Base-by-base conservation (phyloP, 2,329 filamentous ascomycete genomes). In the Sarocladium oryzae region DNA sequence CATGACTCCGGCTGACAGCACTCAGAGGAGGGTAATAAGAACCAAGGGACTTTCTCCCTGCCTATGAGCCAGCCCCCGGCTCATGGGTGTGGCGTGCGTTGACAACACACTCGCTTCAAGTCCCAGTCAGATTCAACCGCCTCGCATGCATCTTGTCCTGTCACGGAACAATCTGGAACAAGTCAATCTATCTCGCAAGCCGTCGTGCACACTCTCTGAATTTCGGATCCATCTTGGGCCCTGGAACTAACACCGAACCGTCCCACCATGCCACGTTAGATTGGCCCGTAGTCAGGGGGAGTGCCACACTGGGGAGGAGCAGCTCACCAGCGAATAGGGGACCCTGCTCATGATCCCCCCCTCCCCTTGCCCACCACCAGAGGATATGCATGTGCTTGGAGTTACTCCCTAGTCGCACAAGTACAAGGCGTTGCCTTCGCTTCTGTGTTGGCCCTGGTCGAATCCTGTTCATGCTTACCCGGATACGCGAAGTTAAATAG, bases 231-330 rank as follows among this genome's bases (percentile, higher is more conserved):
- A 30, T 48, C 43, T 33, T 15, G 24, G 43, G 43, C 26, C 43
- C 43, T 48, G 43, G 21, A 21, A 48, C 43, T 48, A 48, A 48
- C 43, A 48, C 43, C 26, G 28, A 48, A 48, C 26, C 26, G 43
- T 48, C 9, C 7, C n/a, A 26, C 23, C 43, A 48, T 20, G 43
- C 43, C 24, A 33, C 43, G 43, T 26, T 48, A 48, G 24, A 33
- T 48, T 33, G 26, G 24, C 24, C 16, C 21, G 21, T 21, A 18
- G 43, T 26, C 43, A 33, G 43, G 43, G 43, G 40, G 40, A 16
- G 40, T 5, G 8, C 43, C 16, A 21, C 28, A 7, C 28, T 32
- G 16, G 15, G 24, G n/a, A n/a, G 43, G 26, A 18, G 26, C 43
- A 23, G 24, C 26, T 48, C 26, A n/a, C 43, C 43, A 18, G 28